Evolutionary conservation across 257 asterid genomes (phyloP).

Genomic region (Penstemon eatonii): DNA sequence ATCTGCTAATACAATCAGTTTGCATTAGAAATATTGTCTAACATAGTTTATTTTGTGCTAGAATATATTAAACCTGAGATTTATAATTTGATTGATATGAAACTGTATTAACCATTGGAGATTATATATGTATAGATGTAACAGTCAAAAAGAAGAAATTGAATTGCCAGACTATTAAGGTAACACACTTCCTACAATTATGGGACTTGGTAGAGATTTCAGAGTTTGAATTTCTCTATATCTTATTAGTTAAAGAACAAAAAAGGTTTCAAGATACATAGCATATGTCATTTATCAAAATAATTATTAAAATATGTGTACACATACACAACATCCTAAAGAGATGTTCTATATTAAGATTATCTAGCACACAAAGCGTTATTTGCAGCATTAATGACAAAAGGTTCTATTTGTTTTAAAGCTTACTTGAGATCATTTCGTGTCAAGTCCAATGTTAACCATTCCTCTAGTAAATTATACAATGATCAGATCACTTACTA

Average conservation of each 20-base stretch:
- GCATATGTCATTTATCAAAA: background rate
- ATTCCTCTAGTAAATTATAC: too few species aligned
- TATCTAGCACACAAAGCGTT: background rate
- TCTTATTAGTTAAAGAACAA: background rate
- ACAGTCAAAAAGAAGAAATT: conserved; percentile 9
- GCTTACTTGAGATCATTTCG: background rate
- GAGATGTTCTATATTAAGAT: conserved; percentile 1
- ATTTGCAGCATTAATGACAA: background rate
- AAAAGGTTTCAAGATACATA: conserved; percentile 5
- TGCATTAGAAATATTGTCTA: background rate
- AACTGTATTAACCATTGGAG: too few species aligned
- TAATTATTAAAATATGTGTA: background rate
- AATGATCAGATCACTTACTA: background rate
- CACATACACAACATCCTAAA: background rate
- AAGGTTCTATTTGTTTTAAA: background rate
- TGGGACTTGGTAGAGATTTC: conserved; percentile 10
- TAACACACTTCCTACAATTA: background rate
- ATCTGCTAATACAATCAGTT: background rate
- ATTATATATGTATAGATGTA: background rate
- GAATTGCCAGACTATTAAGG: background rate
- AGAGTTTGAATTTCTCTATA: background rate
- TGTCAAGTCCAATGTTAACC: too few species aligned
- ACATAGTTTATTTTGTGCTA: background rate
- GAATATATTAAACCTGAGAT: background rate
- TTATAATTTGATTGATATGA: background rate